Evolutionary conservation across 2,329 filamentous ascomycete species (phyloP).

Genomic region (Aureobasidium sp.): DNA sequence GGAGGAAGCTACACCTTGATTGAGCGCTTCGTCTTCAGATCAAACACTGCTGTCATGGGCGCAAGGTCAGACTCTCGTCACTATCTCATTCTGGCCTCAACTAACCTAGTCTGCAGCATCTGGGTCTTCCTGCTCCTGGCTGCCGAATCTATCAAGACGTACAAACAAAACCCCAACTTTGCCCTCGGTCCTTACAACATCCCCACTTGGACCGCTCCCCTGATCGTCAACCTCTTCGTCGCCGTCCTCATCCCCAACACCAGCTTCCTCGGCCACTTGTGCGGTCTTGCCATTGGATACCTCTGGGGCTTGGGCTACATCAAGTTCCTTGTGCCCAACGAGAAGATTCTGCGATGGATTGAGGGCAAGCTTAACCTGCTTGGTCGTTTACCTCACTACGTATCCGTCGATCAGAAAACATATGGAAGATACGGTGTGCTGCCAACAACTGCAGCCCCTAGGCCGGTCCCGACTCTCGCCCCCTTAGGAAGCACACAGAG

Average conservation of each 20-base stretch:
- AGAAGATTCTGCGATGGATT: slow-evolving; percentile 78
- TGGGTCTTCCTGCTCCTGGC: slow-evolving; percentile 88
- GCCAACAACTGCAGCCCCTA: slow-evolving; percentile 36
- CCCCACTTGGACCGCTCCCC: slow-evolving; percentile 84
- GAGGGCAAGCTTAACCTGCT: slow-evolving; percentile 83
- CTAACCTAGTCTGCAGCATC: slow-evolving; percentile 46
- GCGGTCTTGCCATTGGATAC: slow-evolving; percentile 77
- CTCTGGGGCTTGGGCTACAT: slow-evolving; percentile 82
- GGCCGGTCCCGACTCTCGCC: slow-evolving; percentile 19
- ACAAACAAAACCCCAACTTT: slow-evolving; percentile 71
- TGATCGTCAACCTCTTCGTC: slow-evolving; percentile 67
- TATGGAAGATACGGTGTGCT: slow-evolving; percentile 88
- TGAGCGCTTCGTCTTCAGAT: slow-evolving; percentile 62
- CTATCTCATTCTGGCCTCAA: background rate
- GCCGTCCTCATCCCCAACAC: slow-evolving; percentile 71
- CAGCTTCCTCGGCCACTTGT: slow-evolving; percentile 79
- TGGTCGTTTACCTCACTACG: slow-evolving; percentile 77
- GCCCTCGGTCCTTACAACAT: slow-evolving; percentile 59
- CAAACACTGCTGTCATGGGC: slow-evolving; percentile 69
- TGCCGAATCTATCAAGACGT: slow-evolving; percentile 79
- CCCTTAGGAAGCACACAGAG: slow-evolving; percentile 55
- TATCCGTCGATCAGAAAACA: slow-evolving; percentile 92
- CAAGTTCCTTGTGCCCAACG: slow-evolving; percentile 80
- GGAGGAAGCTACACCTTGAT: slow-evolving; percentile 72
- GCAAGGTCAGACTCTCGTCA: slow-evolving; percentile 54